phyloP scores from a whole-genome alignment of 108 stramenopile species.

The Cyclostephanos tholiformis region DNA sequence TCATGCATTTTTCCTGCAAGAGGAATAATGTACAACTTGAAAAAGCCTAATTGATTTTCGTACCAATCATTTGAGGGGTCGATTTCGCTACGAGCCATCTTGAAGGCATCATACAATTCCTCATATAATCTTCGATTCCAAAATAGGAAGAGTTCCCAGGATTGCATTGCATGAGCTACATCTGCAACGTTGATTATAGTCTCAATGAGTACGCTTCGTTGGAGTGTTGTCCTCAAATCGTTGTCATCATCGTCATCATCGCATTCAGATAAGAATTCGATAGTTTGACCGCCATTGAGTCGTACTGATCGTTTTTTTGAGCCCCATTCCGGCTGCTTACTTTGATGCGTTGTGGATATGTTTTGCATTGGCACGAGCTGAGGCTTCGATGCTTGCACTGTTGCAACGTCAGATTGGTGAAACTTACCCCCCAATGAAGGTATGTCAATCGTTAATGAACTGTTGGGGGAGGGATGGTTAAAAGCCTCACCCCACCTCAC shows the following conservation, averaged over 20 bases:
- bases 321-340: slow-evolving; percentile 5
- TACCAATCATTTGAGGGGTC: slow-evolving; percentile 64
- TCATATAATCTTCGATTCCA: slow-evolving; percentile 70
- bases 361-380: slow-evolving; percentile 25
- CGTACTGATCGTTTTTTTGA: slow-evolving; percentile 21
- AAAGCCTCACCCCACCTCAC: slow-evolving; percentile 47
- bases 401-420: slow-evolving; percentile 34
- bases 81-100: slow-evolving; percentile 39
- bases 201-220: slow-evolving; percentile 39
- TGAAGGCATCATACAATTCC: slow-evolving; percentile 59
- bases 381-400: slow-evolving; percentile 42
- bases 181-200: slow-evolving; percentile 50
- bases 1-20: slow-evolving; percentile 66
- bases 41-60: slow-evolving; percentile 66
- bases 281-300: slow-evolving; percentile 40
- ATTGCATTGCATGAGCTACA: slow-evolving; percentile 53
- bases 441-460: slow-evolving; percentile 8
- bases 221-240: slow-evolving; percentile 14
- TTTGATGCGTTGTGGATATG: not conserved
- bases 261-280: slow-evolving; percentile 36
- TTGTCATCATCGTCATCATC: slow-evolving; percentile 14
- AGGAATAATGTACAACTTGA: slow-evolving; percentile 67
- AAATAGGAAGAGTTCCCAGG: slow-evolving; percentile 44
- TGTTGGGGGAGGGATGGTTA: not conserved
- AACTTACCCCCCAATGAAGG: slow-evolving; percentile 24